Base-by-base conservation (phyloP, 331 rosid species). In the Phaseolus coccineus region DNA sequence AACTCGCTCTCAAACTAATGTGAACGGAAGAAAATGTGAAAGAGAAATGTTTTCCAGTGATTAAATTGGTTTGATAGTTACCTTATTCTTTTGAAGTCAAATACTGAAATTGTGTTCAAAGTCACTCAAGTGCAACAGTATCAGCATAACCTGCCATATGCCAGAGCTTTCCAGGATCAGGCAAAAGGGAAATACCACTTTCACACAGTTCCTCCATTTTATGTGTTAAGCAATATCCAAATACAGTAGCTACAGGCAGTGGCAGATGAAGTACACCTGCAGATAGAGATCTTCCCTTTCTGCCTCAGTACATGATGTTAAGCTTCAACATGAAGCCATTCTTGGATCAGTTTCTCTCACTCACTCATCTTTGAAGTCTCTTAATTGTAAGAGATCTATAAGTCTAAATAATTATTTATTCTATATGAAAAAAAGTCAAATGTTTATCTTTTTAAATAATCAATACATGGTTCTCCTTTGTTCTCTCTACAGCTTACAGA, bases 211-310 rank as follows among this genome's bases (percentile, higher is more conserved):
- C 69, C 83, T 87, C 74, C 86, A 77, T 69, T 90, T 76, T 30
- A 69, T 80, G 82, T 75, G 78, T 77, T 28, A 86, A 85, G 87
- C 79, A 80, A 77, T 51, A 65, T 79, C 88, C 87, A 79, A 83
- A 81, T 77, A 86, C 82, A 77, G 89, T 57, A 85, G 71, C 82
- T 70, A 76, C 87, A 64, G 70, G 24, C 42, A 63, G 78, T 75
- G 73, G 79, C 70, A 64, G 76, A 46, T 65, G 78, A 64, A 78
- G 87, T 74, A 84, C 79, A 67, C 85, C 72, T 71, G 68, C 78
- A 78, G 74, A 77, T 73, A 67, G 72, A 47, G 81, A 50, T 74
- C 80, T 81, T 74, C 83, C 65, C 74, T 82, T 84, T 81, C 82
- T 35, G 63, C 76, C 80, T 68, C 74, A 42, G 24, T 22, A 69